phyloP scores from a whole-genome alignment of 1,284 basidiomycete genomes.

The Irpex sp. region DNA sequence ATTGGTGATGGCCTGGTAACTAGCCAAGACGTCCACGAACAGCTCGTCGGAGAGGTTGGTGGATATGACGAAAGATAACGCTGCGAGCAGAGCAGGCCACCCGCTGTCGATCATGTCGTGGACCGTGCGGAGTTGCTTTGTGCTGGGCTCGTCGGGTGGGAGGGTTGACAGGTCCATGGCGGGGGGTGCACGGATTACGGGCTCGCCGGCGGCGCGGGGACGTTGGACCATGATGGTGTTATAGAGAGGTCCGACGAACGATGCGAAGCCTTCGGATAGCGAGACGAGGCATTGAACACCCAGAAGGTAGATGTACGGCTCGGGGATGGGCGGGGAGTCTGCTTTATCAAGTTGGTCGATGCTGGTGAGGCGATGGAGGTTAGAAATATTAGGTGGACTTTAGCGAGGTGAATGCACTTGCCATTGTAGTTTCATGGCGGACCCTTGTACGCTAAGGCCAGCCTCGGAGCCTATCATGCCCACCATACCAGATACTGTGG shows the following conservation, averaged over 20 bases:
- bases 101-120: slow-evolving; percentile 80
- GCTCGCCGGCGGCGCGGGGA: slow-evolving; percentile 62
- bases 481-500: slow-evolving; percentile 71
- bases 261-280: slow-evolving; percentile 84
- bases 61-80: slow-evolving; percentile 83
- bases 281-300: slow-evolving; percentile 87
- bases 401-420: slow-evolving; percentile 30
- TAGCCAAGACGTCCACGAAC: slow-evolving; percentile 80
- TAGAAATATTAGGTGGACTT: neutral
- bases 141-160: slow-evolving; percentile 52
- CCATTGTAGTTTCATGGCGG: slow-evolving; percentile 85
- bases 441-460: slow-evolving; percentile 68
- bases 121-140: slow-evolving; percentile 56
- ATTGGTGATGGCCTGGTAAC: slow-evolving; percentile 82
- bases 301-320: slow-evolving; percentile 90
- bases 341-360: slow-evolving; percentile 97
- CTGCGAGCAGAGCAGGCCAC: slow-evolving; percentile 89
- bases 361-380: slow-evolving; percentile 36
- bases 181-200: slow-evolving; percentile 67
- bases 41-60: slow-evolving; percentile 88
- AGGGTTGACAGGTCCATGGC: slow-evolving; percentile 65
- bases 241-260: slow-evolving; percentile 70
- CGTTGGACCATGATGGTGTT: slow-evolving; percentile 63
- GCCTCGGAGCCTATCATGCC: slow-evolving; percentile 65
- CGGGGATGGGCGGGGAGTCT: slow-evolving; percentile 89